Base-by-base conservation (phyloP, 169 alveolate species). In the Blepharisma undulans region DNA sequence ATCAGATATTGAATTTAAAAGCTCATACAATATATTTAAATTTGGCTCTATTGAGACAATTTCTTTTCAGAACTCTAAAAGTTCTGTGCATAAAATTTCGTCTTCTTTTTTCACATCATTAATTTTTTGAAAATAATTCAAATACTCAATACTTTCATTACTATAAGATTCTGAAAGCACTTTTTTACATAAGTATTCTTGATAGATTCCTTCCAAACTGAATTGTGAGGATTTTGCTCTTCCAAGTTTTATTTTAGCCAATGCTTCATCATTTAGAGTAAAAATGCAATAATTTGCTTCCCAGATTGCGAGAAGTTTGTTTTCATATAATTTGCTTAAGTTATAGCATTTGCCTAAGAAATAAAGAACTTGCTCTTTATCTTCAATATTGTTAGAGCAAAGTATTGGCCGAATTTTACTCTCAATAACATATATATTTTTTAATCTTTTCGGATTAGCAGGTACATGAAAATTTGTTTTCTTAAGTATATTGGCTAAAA, bases 201-300 rank as follows among this genome's bases (percentile, higher is more conserved):
- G 86, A 78, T 27, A 78, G 25, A 10, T 27, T 29, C 29, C 34
- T 78, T 78, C 86, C 7, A 78, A 32, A 16, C 61, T 27, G 34
- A 78, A 78, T 10, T 25, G 34, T 0, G 60, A 25, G 7, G 21
- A 1, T 21, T 78, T 25, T 21, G 34, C 6, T 78, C 60, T 25
- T 4, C 21, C 34, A 25, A 78, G 86, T 12, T 78, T 78, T 29
- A 78, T 78, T 27, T 78, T 27, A 32, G 86, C 86, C 16, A 78
- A 36, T 78, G 61, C 61, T 12, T 29, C 29, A 6, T 78, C 86
- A 27, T 78, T 32, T 32, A 78, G 18, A 12, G 86, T 29, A 78
- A 27, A 78, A 29, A 78, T 78, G 71, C 86, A 78, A 78, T 78
- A 78, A 78, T 78, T 78, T 21, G 61, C 7, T 78, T 25, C 86